These are phyloP conservation scores for Sisymbrium irio DNA, from an alignment of 345 rosid species.

Conservation along the genomic window DNA sequence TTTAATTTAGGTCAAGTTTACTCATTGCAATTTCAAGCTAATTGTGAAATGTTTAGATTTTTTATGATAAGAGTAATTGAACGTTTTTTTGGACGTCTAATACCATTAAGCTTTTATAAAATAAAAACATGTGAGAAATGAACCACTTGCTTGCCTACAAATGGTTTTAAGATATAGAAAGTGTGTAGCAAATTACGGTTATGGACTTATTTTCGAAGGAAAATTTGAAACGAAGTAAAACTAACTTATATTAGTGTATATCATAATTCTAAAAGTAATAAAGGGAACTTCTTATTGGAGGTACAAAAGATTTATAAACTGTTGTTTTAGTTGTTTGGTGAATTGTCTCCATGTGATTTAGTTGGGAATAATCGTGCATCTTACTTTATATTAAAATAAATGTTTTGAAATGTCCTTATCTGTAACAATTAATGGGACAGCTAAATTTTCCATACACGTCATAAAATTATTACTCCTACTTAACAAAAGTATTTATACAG, in stretches of 20 bases:
- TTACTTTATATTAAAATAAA: slow-evolving; percentile 25
- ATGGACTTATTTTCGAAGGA: neutral
- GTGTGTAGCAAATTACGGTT: neutral
- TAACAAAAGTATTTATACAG: slow-evolving; percentile 14
- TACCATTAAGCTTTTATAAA: no score
- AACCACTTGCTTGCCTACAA: neutral
- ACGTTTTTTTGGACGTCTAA: no score
- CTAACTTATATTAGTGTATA: neutral
- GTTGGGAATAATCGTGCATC: slow-evolving; percentile 39
- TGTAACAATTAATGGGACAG: slow-evolving; percentile 36
- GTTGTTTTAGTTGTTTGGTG: slow-evolving; percentile 38
- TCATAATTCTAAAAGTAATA: slow-evolving; percentile 5
- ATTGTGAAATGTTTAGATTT: no score
- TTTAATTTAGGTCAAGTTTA: no score
- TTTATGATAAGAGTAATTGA: no score
- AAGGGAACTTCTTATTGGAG: neutral
- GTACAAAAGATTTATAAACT: slow-evolving; percentile 22
- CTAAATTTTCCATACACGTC: slow-evolving; percentile 31
- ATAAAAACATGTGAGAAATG: neutral
- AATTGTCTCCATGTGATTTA: slow-evolving; percentile 37
- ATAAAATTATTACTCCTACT: neutral
- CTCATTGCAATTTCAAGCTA: no score
- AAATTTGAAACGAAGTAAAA: neutral
- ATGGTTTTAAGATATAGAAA: neutral
- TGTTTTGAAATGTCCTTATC: slow-evolving; percentile 30